Evolutionary conservation across 2,329 filamentous ascomycete genomes (phyloP).

Genomic region (Phyllosticta capitalensis): DNA sequence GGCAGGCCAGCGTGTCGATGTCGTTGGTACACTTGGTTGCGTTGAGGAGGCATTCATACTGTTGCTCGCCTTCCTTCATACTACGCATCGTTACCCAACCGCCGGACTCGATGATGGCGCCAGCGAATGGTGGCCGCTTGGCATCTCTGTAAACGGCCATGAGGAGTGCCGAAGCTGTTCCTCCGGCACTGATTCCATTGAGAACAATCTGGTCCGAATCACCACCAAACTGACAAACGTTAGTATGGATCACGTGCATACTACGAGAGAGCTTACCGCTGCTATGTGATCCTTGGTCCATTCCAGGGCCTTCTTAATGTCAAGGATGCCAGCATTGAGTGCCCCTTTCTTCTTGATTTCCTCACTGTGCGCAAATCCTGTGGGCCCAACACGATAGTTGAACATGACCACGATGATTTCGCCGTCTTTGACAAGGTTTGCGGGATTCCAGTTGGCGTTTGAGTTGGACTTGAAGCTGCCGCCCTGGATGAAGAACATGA

Average conservation of each 20-base stretch:
- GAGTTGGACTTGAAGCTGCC: constrained; percentile 46
- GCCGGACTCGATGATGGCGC: constrained; percentile 44
- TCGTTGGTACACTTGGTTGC: constrained; percentile 36
- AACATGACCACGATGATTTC: constrained; percentile 46
- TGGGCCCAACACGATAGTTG: constrained; percentile 50
- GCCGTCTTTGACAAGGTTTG: constrained; percentile 48
- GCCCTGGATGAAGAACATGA: constrained; percentile 46
- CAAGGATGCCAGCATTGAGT: constrained; percentile 41
- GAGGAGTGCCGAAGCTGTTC: constrained; percentile 45
- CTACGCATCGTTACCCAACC: constrained; percentile 43
- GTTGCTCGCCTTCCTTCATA: constrained; percentile 39
- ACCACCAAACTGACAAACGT: constrained; percentile 32
- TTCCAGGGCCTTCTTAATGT: constrained; percentile 41
- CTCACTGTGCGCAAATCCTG: constrained; percentile 50
- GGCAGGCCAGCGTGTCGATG: constrained; percentile 38
- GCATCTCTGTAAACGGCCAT: constrained; percentile 38
- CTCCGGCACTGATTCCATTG: constrained; percentile 42
- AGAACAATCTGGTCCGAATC: constrained; percentile 39
- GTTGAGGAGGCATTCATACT: constrained; percentile 43
- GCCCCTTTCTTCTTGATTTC: constrained; percentile 46
- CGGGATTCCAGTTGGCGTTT: constrained; percentile 37
- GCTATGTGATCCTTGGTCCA: constrained; percentile 40
- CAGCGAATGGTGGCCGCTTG: constrained; percentile 41
- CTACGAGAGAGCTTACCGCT: background rate
- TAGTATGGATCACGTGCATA: background rate